phyloP scores from a whole-genome alignment of 2,329 filamentous ascomycete genomes.

The Diaporthe australafricana region DNA sequence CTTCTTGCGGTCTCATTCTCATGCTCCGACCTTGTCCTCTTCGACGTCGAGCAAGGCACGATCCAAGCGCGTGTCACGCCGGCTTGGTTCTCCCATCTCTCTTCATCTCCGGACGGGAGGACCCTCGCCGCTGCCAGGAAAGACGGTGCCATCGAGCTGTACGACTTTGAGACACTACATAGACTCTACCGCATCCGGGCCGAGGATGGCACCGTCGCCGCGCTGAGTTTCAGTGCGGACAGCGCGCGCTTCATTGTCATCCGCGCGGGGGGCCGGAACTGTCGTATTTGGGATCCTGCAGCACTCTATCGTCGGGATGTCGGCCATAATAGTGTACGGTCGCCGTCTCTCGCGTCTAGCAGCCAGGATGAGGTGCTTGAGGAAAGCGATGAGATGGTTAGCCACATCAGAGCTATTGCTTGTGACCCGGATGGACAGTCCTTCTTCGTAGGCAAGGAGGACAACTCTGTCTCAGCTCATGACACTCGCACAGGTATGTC shows the following conservation, averaged over 20 bases:
- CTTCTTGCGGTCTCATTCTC: not conserved
- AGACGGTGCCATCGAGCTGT: conserved; percentile 1
- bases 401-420: not conserved
- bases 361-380: not conserved
- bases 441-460: not conserved
- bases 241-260: not conserved
- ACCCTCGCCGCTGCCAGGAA: not conserved
- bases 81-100: not conserved
- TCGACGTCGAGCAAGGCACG: not conserved
- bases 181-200: not conserved
- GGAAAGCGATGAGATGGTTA: not conserved
- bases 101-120: not conserved
- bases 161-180: not conserved
- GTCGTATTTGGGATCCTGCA: not conserved
- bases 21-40: not conserved
- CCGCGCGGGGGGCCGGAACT: not conserved
- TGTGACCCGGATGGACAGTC: not conserved
- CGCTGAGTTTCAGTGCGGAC: not conserved
- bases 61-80: not conserved
- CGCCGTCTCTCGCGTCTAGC: not conserved
- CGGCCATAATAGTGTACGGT: not conserved
- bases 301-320: not conserved
- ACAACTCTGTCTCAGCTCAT: not conserved
- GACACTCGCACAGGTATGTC: not conserved
- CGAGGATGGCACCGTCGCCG: not conserved